These are phyloP conservation scores for Jackrogersella minutella DNA, from an alignment of 495 filamentous ascomycete species.

Conservation along the genomic window DNA sequence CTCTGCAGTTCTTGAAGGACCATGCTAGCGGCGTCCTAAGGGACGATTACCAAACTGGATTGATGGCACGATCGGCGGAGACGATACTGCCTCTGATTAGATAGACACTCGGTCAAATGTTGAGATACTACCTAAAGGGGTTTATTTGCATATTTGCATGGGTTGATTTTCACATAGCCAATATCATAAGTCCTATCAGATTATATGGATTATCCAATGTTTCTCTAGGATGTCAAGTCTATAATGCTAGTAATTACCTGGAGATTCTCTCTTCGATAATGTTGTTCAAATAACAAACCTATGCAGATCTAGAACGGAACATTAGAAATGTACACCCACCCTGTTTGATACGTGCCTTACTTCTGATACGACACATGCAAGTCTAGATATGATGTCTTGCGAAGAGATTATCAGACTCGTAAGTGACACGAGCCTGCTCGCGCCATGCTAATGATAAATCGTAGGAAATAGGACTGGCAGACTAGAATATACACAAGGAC, in stretches of 20 bases:
- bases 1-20: slow-evolving; percentile 42
- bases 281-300: background rate
- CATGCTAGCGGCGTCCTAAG: slow-evolving; percentile 41
- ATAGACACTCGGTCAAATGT: background rate
- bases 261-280: background rate
- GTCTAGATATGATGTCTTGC: too few relatives aligned
- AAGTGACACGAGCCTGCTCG: background rate
- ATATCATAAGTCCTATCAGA: background rate
- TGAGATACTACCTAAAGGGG: too few relatives aligned
- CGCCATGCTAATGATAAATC: background rate
- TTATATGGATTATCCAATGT: too few relatives aligned
- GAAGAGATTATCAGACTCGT: too few relatives aligned
- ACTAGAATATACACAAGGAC: background rate
- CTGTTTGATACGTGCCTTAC: background rate
- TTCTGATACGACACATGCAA: background rate
- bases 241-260: background rate
- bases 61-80: slow-evolving; percentile 38
- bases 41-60: slow-evolving; percentile 38
- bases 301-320: background rate
- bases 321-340: background rate
- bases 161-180: too few relatives aligned
- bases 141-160: too few relatives aligned
- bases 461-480: background rate
- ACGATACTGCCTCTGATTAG: slow-evolving; percentile 36
- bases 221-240: too few relatives aligned